These are phyloP conservation scores for Trichoderma pleuroti DNA, from an alignment of 2,329 filamentous ascomycete species.

Conservation along the genomic window DNA sequence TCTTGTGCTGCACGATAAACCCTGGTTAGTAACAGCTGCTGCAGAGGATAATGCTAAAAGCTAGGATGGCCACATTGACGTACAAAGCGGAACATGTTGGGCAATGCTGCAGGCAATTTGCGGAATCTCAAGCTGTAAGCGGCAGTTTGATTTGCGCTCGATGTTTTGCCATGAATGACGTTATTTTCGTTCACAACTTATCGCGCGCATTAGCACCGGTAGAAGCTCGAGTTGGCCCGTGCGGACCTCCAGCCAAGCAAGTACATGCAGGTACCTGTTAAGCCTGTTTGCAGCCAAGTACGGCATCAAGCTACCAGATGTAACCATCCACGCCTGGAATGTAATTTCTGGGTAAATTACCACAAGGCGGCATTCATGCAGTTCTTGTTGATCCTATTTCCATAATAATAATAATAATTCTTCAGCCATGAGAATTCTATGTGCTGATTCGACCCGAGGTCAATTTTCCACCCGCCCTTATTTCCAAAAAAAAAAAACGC, in stretches of 20 bases:
- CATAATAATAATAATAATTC: neutral
- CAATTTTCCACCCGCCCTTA: neutral
- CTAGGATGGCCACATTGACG: neutral
- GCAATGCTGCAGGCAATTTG: neutral
- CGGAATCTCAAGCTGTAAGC: neutral
- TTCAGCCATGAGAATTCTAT: neutral
- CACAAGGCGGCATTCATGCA: neutral
- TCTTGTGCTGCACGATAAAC: constrained; percentile 52
- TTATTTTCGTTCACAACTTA: constrained; percentile 12
- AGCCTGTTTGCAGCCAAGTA: neutral
- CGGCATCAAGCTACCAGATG: neutral
- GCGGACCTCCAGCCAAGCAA: neutral
- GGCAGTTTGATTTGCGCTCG: neutral
- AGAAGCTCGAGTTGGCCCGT: constrained; percentile 5
- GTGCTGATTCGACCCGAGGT: neutral
- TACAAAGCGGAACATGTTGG: constrained; percentile 28
- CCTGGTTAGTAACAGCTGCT: neutral
- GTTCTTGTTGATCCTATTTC: neutral
- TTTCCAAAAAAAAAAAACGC: constrained; percentile 11
- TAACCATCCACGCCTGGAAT: neutral
- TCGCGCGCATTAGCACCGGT: neutral
- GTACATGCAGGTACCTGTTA: neutral
- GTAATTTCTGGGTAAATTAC: neutral
- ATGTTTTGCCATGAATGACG: constrained; percentile 16
- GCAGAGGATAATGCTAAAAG: neutral